These are phyloP conservation scores for Aegilops sharonensis DNA, from an alignment of 176 grass and related monocot species.

Conservation along the genomic window DNA sequence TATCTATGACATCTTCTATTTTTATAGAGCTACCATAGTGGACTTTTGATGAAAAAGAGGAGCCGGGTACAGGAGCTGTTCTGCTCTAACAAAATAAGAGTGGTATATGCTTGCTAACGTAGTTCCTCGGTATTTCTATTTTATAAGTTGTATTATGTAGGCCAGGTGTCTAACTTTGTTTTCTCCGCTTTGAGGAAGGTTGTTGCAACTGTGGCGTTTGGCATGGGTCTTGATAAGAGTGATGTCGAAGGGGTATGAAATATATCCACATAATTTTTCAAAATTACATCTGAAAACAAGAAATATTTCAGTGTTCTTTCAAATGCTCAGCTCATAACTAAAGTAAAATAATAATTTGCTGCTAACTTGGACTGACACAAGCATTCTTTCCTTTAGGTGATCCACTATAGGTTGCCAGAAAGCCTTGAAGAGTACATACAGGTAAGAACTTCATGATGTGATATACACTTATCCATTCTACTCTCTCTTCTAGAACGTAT, in stretches of 20 bases:
- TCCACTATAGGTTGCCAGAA: conserved; percentile 97
- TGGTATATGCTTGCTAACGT: conserved; percentile 50
- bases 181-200: conserved; percentile 37
- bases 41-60: conserved; percentile 83
- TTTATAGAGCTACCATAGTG: conserved; percentile 81
- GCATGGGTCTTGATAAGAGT: conserved; percentile 99
- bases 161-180: conserved; percentile 16
- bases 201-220: conserved; percentile 95
- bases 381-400: conserved; percentile 51
- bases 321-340: neutral
- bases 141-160: neutral
- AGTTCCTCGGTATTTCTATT: conserved; percentile 21
- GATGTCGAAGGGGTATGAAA: conserved; percentile 86
- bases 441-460: conserved; percentile 34
- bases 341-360: conserved; percentile 11
- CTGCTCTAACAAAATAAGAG: conserved; percentile 91
- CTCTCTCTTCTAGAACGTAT: conserved; percentile 20
- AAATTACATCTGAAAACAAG: neutral
- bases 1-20: conserved; percentile 10
- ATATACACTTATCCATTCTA: neutral
- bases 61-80: conserved; percentile 73
- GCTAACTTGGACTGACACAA: conserved; percentile 33
- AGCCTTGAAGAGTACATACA: conserved; percentile 98
- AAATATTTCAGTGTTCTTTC: conserved; percentile 16
- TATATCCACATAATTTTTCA: conserved; percentile 19